Conservation (phyloP, 2,329 filamentous ascomycete genomes). For the Colletotrichum ledebouriae region DNA sequence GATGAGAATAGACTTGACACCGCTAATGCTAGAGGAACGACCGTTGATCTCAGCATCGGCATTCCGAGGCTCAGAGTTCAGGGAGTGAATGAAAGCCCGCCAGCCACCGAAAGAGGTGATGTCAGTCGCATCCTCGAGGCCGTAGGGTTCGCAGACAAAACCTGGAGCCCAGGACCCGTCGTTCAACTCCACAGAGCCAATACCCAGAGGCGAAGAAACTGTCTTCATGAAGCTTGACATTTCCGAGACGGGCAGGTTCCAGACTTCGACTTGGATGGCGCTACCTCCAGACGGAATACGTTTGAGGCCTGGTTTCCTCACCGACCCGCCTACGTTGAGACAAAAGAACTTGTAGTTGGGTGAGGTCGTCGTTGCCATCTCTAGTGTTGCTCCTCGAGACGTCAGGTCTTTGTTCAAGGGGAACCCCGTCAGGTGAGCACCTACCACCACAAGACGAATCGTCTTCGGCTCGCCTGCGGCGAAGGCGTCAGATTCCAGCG, state of each 20-base stretch:
- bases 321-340: constrained; percentile 42
- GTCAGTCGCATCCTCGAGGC: constrained; percentile 49
- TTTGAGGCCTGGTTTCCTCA: constrained; percentile 51
- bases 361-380: constrained; percentile 48
- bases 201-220: constrained; percentile 51
- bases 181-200: constrained; percentile 53
- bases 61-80: background rate
- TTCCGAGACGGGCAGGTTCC: constrained; percentile 49
- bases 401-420: constrained; percentile 52
- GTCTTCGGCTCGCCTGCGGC: constrained; percentile 25
- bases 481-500: constrained; percentile 39
- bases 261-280: constrained; percentile 53
- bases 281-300: constrained; percentile 46
- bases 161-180: constrained; percentile 53
- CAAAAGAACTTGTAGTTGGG: constrained; percentile 50
- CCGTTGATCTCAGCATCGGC: background rate
- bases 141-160: constrained; percentile 54
- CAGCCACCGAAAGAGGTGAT: constrained; percentile 52
- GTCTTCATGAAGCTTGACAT: constrained; percentile 52
- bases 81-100: constrained; percentile 47
- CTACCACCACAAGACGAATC: constrained; percentile 49
- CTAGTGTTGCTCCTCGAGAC: constrained; percentile 48
- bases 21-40: background rate
- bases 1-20: constrained; percentile 64
- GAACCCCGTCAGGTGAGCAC: constrained; percentile 53